phyloP scores from a whole-genome alignment of 768 basidiomycete species.

The Lepiota subincarnata region DNA sequence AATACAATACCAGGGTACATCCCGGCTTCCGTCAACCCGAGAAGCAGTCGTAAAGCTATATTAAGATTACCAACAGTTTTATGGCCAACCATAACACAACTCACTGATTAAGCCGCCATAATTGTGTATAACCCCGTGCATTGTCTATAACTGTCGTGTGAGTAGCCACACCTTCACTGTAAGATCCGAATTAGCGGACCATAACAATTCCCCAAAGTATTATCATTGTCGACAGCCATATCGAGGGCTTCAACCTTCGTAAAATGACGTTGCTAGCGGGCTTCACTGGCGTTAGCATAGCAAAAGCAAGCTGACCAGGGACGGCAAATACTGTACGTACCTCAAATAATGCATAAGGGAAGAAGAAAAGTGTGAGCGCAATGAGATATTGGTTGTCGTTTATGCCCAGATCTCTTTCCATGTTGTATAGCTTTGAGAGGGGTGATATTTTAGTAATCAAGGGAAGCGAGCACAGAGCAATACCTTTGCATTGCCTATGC shows the following conservation, averaged over 20 bases:
- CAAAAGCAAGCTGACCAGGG: not conserved
- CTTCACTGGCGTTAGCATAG: conserved; percentile 26
- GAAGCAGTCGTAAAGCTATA: conserved; percentile 54
- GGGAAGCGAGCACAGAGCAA: conserved; percentile 11
- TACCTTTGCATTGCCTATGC: conserved; percentile 75
- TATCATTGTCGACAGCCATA: conserved; percentile 57
- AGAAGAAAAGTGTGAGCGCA: conserved; percentile 72
- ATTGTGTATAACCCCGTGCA: conserved; percentile 58
- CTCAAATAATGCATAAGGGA: conserved; percentile 69
- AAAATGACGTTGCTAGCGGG: conserved; percentile 61
- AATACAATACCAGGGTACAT: conserved; percentile 56
- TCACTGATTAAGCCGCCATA: conserved; percentile 60
- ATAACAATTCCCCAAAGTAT: conserved; percentile 46
- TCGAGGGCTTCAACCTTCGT: conserved; percentile 56
- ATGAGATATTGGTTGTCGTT: conserved; percentile 63
- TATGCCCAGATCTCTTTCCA: conserved; percentile 54
- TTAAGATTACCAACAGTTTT: not conserved
- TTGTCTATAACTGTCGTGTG: conserved; percentile 36
- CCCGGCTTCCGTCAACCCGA: conserved; percentile 62
- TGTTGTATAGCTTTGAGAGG: conserved; percentile 47
- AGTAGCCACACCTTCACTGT: not conserved
- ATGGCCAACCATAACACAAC: conserved; percentile 15
- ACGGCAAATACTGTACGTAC: conserved; percentile 26
- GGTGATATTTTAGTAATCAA: not conserved
- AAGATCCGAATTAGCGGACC: conserved; percentile 23